Evolutionary conservation across 768 basidiomycete genomes (phyloP).

Genomic region (Boletus bicolor): DNA sequence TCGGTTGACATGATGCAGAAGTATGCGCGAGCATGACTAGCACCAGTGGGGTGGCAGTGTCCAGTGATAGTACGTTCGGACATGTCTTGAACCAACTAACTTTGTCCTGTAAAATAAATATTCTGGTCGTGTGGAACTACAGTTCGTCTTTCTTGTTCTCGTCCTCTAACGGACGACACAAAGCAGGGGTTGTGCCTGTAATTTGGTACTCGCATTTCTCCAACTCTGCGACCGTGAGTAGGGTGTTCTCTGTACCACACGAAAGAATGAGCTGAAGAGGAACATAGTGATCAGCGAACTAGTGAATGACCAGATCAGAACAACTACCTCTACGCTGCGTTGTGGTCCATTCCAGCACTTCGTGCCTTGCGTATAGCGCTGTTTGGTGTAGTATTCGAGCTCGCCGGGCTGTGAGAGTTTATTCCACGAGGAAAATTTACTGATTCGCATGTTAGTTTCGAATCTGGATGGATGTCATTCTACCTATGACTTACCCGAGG

Average conservation of each 20-base stretch:
- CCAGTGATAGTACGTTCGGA: background rate
- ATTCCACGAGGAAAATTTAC: constrained; percentile 83
- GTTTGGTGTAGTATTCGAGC: constrained; percentile 74
- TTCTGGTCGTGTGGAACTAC: constrained; percentile 11
- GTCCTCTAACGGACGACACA: constrained; percentile 56
- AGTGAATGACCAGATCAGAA: background rate
- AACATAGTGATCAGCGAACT: constrained; percentile 1
- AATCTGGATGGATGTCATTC: background rate
- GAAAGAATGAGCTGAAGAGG: constrained; percentile 62
- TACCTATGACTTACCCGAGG: constrained; percentile 69
- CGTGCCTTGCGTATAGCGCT: constrained; percentile 79
- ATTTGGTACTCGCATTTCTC: constrained; percentile 97
- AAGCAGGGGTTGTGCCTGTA: constrained; percentile 79
- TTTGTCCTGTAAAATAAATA: constrained; percentile 2
- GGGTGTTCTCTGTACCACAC: constrained; percentile 82
- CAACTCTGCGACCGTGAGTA: constrained; percentile 78
- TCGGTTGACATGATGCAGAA: background rate
- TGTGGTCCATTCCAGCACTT: constrained; percentile 97
- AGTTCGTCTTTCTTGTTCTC: constrained; percentile 30
- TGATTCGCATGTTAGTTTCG: constrained; percentile 28
- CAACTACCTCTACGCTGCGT: constrained; percentile 71
- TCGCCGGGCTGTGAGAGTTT: constrained; percentile 52
- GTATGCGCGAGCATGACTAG: too few relatives aligned
- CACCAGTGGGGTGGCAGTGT: background rate
- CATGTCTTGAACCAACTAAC: background rate